Conservation (phyloP, 352 stramenopile species). For the Phytophthora capsici region DNA sequence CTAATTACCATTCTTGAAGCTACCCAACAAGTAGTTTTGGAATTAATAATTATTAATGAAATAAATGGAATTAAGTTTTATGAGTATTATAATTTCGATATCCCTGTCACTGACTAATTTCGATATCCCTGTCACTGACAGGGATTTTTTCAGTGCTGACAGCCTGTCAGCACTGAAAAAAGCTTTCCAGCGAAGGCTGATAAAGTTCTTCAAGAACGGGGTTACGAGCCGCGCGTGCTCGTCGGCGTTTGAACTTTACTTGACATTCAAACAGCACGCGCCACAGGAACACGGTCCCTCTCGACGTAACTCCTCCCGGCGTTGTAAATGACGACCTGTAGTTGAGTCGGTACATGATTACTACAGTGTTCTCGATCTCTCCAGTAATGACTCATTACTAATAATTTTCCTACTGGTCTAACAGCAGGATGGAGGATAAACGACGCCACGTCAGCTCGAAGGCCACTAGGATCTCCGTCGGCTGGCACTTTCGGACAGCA, state of each 20-base stretch:
- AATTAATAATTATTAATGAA: too few relatives aligned
- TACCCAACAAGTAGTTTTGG: too few relatives aligned
- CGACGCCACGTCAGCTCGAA: slow-evolving; percentile 7
- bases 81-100: too few relatives aligned
- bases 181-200: slow-evolving; percentile 7
- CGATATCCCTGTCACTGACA: too few relatives aligned
- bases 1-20: too few relatives aligned
- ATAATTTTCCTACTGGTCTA: not conserved
- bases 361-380: slow-evolving; percentile 11
- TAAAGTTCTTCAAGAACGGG: too few relatives aligned
- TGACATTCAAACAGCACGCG: slow-evolving; percentile 38
- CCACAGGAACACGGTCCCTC: slow-evolving; percentile 57
- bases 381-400: too few relatives aligned
- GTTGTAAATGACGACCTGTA: slow-evolving; percentile 8
- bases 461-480: not conserved
- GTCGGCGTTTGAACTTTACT: slow-evolving; percentile 39
- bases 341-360: slow-evolving; percentile 2
- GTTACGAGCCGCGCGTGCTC: slow-evolving; percentile 49
- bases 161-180: too few relatives aligned
- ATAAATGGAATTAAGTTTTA: too few relatives aligned
- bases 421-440: slow-evolving; percentile 1
- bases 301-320: slow-evolving; percentile 50
- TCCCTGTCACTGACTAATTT: too few relatives aligned
- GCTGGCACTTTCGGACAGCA: slow-evolving; percentile 9
- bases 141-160: too few relatives aligned